Percentiles rank a stretch among this genome's conserved stretches.
Conservation (phyloP, 768 basidiomycete species). For the Gloeostereum incarnatum region DNA sequence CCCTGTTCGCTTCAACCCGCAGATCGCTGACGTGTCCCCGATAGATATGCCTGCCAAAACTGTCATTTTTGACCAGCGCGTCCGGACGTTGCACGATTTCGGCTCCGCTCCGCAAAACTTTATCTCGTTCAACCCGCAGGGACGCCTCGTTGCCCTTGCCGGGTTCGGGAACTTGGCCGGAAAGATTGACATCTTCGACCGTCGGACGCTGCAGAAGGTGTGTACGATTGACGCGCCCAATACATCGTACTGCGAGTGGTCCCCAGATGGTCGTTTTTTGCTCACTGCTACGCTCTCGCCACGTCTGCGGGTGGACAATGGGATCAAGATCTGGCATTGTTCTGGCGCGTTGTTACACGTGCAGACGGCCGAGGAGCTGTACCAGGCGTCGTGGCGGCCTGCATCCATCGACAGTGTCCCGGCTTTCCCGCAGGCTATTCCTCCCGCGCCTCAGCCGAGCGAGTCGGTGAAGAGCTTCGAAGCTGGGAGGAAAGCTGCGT, state of each 20-base stretch:
- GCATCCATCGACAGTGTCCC: constrained; percentile 55
- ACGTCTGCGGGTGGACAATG: constrained; percentile 92
- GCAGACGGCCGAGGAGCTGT: constrained; percentile 79
- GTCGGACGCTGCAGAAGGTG: constrained; percentile 70
- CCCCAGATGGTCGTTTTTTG: constrained; percentile 85
- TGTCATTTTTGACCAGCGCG: constrained; percentile 86
- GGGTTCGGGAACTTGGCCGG: constrained; percentile 98
- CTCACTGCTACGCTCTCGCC: constrained; percentile 96
- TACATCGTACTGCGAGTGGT: constrained; percentile 93
- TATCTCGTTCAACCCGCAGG: constrained; percentile 91
- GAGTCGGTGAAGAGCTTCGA: constrained; percentile 42
- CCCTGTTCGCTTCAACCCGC: constrained; percentile 3
- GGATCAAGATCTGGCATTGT: constrained; percentile 94
- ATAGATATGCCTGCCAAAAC: constrained; percentile 96
- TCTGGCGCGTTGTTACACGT: constrained; percentile 80
- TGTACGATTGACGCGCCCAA: constrained; percentile 87
- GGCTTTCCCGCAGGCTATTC: constrained; percentile 58
- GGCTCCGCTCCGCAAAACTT: constrained; percentile 87
- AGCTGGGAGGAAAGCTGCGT: constrained; percentile 42
- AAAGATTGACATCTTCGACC: constrained; percentile 87
- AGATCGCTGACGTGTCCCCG: constrained; percentile 16
- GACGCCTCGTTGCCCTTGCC: constrained; percentile 77
- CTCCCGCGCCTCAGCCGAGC: constrained; percentile 57
- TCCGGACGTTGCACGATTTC: constrained; percentile 83
- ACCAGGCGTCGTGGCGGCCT: constrained; percentile 83